Conservation (phyloP, 768 basidiomycete species). For the Russula emetica region DNA sequence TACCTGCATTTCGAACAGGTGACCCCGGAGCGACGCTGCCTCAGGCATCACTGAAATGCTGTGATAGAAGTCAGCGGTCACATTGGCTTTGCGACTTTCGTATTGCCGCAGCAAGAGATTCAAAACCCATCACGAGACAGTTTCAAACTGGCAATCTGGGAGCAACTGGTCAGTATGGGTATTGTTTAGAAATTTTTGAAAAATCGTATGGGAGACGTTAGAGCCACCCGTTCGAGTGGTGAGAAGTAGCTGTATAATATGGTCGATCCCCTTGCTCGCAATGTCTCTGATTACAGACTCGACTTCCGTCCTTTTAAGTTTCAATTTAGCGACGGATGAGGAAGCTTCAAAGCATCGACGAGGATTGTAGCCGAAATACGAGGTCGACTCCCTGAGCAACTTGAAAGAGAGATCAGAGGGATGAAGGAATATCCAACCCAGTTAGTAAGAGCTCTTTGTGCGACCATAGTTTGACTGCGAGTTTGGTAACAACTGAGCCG, state of each 20-base stretch:
- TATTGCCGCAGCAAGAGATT: too few species aligned
- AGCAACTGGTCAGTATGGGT: background rate
- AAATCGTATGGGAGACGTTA: background rate
- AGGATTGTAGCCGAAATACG: background rate
- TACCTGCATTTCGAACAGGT: too few species aligned
- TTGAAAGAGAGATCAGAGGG: background rate
- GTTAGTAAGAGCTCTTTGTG: too few species aligned
- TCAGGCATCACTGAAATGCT: too few species aligned
- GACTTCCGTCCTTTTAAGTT: background rate
- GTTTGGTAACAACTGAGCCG: background rate
- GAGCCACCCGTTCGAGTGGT: background rate
- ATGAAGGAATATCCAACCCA: background rate
- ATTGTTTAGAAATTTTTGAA: background rate
- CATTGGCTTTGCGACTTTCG: too few species aligned
- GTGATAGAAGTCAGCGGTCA: too few species aligned
- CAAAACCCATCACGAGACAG: background rate
- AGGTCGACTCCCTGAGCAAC: background rate
- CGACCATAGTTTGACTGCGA: background rate
- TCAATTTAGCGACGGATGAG: background rate
- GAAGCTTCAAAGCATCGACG: background rate
- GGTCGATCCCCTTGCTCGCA: background rate
- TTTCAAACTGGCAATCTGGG: background rate
- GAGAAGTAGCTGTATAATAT: too few species aligned
- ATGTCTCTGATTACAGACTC: background rate
- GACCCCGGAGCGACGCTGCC: too few species aligned